phyloP scores from a whole-genome alignment of 176 grass and related monocot genomes.

The Zea luxurians region DNA sequence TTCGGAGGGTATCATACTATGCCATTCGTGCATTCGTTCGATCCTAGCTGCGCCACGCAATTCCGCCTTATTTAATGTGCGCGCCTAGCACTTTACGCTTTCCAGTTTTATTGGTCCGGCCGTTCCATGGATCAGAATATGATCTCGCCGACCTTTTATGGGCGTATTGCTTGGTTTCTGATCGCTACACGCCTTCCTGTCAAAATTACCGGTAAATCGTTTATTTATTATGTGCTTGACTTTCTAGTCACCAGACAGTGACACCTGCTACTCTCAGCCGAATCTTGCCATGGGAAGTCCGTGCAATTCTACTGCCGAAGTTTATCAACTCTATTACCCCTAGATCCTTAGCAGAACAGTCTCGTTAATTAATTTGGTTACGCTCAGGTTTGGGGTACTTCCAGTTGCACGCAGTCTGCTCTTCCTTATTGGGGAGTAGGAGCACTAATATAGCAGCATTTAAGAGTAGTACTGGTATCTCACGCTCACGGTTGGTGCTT shows the following conservation, averaged over 20 bases:
- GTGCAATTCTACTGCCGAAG: neutral
- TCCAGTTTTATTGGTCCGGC: constrained; percentile 36
- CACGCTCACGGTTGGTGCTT: neutral
- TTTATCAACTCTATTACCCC: neutral
- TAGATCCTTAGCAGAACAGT: neutral
- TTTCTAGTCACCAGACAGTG: constrained; percentile 13
- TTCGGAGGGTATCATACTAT: constrained; percentile 34
- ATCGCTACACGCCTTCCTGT: constrained; percentile 23
- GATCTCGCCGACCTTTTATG: constrained; percentile 41
- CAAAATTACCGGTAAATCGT: constrained; percentile 19
- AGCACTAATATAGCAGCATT: constrained; percentile 1
- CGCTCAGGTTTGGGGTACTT: neutral
- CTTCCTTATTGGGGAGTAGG: neutral
- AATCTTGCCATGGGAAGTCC: constrained; percentile 4
- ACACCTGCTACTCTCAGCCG: constrained; percentile 33
- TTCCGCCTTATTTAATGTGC: constrained; percentile 45
- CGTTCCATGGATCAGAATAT: constrained; percentile 48
- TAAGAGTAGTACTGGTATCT: constrained; percentile 4
- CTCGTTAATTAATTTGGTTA: constrained; percentile 20
- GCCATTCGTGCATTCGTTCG: constrained; percentile 50
- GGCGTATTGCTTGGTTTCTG: constrained; percentile 17
- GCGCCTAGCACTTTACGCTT: constrained; percentile 44
- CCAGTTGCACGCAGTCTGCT: neutral
- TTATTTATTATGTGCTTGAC: constrained; percentile 26
- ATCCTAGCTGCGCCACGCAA: constrained; percentile 37